phyloP scores from a whole-genome alignment of 148 eudicot species.

The Linanthus parryae region DNA sequence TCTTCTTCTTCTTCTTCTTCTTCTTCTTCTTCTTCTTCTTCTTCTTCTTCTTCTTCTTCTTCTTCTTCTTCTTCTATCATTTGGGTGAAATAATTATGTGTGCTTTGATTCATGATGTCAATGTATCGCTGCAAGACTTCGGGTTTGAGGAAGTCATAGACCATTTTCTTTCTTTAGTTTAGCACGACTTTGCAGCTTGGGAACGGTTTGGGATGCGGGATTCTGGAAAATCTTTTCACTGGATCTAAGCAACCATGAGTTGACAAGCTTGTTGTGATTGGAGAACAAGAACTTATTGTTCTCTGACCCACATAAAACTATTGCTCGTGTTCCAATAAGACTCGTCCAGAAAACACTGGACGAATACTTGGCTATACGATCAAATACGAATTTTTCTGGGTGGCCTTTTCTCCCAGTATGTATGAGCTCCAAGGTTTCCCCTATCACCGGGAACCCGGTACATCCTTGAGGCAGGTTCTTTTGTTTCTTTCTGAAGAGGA shows the following conservation, averaged over 20 bases:
- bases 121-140: conserved; percentile 58
- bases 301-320: conserved; percentile 27
- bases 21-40: no score
- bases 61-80: no score
- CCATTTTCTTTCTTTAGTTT: conserved; percentile 55
- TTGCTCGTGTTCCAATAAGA: not conserved
- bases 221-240: conserved; percentile 37
- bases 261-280: conserved; percentile 37
- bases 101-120: conserved; percentile 49
- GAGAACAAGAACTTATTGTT: conserved; percentile 38
- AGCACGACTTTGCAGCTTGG: conserved; percentile 54
- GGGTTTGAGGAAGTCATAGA: conserved; percentile 54
- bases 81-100: no score
- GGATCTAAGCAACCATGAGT: conserved; percentile 41
- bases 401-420: conserved; percentile 6
- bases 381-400: conserved; percentile 11
- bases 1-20: no score
- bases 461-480: conserved; percentile 9
- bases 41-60: no score
- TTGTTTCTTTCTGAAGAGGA: conserved; percentile 1
- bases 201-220: conserved; percentile 32
- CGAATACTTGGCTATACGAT: conserved; percentile 8
- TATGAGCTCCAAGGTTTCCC: conserved; percentile 8
- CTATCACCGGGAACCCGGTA: conserved; percentile 7
- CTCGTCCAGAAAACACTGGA: conserved; percentile 7